Base-by-base conservation (phyloP, 495 filamentous ascomycete species). In the Schizothecium vesticola region DNA sequence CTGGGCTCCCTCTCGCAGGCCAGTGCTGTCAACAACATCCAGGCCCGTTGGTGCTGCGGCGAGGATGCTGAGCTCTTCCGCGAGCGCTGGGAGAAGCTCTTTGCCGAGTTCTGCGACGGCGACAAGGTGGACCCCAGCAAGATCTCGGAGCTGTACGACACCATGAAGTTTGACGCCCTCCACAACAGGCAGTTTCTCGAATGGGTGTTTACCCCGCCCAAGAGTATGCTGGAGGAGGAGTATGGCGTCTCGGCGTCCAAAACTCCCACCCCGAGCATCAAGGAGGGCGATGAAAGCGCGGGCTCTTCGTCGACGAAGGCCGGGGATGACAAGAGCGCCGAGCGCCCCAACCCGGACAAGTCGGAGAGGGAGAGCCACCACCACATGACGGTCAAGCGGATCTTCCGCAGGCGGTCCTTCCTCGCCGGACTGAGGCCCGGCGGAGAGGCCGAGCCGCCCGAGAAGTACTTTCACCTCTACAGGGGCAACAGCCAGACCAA, bases 61-160 rank as follows among this genome's bases (percentile, higher is more conserved):
- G 95, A 99, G 79, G 94, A 97, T 76, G 88, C 95, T 0, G 92
- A 93, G 69, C 84, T 99, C 24, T 99, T 99, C 84, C 92, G 89
- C 72, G 95, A 99, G 75, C 87, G 95, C 66, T 99, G 95, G 95
- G 95, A 99, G 81, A 99, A 99, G 82, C 87, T 99, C 10, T 99
- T 99, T 77, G 87, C 86, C 36, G 95, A 99, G 80, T 99, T 98
- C 72, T 94, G 92, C 69, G 95, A 99, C 76, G 90, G 90, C 5
- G 95, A 99, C 70, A 99, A 98, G 80, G 92, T 98, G 11, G 95
- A 99, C 76, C 95, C 95, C 0, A 96, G 93, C 82, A 98, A 98
- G 81, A 93, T 99, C 43, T 97, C 92, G 9, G 95, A 99, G 80
- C 82, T 99, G 2, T 98, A 98, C 75, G 95, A 99, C 78, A 97